Conservation (phyloP, 2,329 filamentous ascomycete species). For the Pezizomycotina sp. region DNA sequence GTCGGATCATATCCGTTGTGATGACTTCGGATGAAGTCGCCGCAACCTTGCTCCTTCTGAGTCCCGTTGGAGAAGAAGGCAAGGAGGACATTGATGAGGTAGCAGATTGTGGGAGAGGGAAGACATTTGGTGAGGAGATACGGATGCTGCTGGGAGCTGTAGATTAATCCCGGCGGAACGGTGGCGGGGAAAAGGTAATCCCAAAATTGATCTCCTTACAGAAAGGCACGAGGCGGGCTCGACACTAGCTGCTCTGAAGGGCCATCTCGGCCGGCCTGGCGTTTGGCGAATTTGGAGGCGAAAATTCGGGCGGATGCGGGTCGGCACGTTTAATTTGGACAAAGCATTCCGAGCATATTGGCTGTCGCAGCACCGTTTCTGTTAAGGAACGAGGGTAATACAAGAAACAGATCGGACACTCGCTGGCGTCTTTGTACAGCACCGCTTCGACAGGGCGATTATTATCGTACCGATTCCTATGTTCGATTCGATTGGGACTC, state of each 20-base stretch:
- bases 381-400: slow-evolving; percentile 94
- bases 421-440: slow-evolving; percentile 74
- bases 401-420: slow-evolving; percentile 93
- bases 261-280: slow-evolving; percentile 29
- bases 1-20: slow-evolving; percentile 78
- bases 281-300: slow-evolving; percentile 27
- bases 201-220: slow-evolving; percentile 91
- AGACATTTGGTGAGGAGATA: slow-evolving; percentile 44
- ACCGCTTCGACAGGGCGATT: slow-evolving; percentile 88
- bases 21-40: slow-evolving; percentile 73
- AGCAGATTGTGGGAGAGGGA: slow-evolving; percentile 31
- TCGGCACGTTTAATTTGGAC: slow-evolving; percentile 95
- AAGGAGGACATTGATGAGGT: slow-evolving; percentile 33
- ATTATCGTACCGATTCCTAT: slow-evolving; percentile 62
- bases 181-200: slow-evolving; percentile 80
- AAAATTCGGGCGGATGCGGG: slow-evolving; percentile 70
- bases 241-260: slow-evolving; percentile 54
- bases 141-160: slow-evolving; percentile 71
- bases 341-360: slow-evolving; percentile 96
- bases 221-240: slow-evolving; percentile 83
- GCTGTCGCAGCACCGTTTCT: slow-evolving; percentile 88
- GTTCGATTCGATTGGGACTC: slow-evolving; percentile 23
- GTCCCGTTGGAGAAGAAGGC: slow-evolving; percentile 20
- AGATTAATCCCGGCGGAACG: slow-evolving; percentile 72
- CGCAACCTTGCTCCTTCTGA: slow-evolving; percentile 51